phyloP scores from a whole-genome alignment of 2,329 filamentous ascomycete genomes.

The Colletotrichum orchidophilum region DNA sequence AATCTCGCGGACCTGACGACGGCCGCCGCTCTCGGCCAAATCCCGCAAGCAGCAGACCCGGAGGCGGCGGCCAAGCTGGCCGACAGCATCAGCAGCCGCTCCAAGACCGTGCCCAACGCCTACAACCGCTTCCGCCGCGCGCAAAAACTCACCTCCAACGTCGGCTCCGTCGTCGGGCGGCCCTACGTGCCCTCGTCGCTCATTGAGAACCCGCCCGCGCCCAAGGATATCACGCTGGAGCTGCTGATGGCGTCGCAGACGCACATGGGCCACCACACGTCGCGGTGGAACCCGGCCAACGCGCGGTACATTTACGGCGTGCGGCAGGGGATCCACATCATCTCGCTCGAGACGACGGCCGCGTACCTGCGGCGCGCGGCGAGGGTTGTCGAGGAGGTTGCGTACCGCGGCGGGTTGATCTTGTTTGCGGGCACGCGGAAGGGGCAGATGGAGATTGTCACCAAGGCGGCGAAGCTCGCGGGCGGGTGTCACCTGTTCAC shows the following conservation, averaged over 20 bases:
- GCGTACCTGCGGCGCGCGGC: constrained; percentile 91
- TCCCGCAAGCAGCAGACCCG: neutral
- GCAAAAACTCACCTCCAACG: constrained; percentile 16
- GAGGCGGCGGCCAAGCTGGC: neutral
- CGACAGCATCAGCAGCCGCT: neutral
- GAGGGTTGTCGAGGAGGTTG: constrained; percentile 89
- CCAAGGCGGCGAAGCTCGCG: constrained; percentile 81
- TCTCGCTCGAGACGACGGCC: constrained; percentile 88
- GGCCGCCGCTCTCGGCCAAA: constrained; percentile 32
- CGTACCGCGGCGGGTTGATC: constrained; percentile 83
- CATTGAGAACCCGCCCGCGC: constrained; percentile 76
- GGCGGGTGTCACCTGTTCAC: constrained; percentile 89
- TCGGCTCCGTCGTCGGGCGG: constrained; percentile 60
- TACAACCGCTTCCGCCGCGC: constrained; percentile 4
- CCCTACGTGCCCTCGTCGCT: constrained; percentile 74
- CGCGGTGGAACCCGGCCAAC: constrained; percentile 94
- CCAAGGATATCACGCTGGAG: constrained; percentile 87
- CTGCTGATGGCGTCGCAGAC: constrained; percentile 87
- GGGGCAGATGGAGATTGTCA: constrained; percentile 83
- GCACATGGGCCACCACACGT: constrained; percentile 90
- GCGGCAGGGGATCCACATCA: constrained; percentile 89
- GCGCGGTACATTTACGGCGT: constrained; percentile 94
- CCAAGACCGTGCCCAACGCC: neutral
- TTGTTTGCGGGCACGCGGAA: constrained; percentile 89
- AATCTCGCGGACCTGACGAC: constrained; percentile 34